These are phyloP conservation scores for Sugiyamaella xylanicola DNA, from an alignment of 1,139 yeast species.

Conservation along the genomic window DNA sequence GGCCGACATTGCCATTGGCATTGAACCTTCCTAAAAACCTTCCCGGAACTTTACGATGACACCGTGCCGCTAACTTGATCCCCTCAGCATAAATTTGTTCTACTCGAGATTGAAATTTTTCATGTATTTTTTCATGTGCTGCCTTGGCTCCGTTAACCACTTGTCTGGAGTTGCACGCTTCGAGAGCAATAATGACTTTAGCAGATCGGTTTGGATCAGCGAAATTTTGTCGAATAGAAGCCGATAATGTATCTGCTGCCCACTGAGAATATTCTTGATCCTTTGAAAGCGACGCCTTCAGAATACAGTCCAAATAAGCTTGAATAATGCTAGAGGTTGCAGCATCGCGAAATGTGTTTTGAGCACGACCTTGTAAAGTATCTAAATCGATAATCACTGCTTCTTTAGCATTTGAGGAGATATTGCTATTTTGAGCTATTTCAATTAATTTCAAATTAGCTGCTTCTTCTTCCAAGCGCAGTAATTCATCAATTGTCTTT, in stretches of 20 bases:
- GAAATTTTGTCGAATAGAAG: constrained; percentile 15
- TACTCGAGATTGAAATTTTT: constrained; percentile 69
- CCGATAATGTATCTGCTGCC: constrained; percentile 11
- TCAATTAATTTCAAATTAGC: constrained; percentile 42
- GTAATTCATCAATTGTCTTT: constrained; percentile 57
- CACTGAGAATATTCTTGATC: constrained; percentile 8
- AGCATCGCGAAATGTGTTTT: constrained; percentile 40
- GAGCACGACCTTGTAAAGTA: constrained; percentile 34
- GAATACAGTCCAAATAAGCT: constrained; percentile 11
- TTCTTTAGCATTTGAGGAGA: neutral
- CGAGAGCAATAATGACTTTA: constrained; percentile 58
- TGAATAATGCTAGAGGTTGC: constrained; percentile 56
- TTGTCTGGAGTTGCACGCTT: constrained; percentile 53
- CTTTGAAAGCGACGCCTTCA: constrained; percentile 9
- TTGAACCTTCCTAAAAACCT: constrained; percentile 21
- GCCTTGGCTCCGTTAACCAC: constrained; percentile 54
- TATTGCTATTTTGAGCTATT: constrained; percentile 23
- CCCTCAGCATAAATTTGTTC: constrained; percentile 69
- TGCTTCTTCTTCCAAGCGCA: constrained; percentile 50
- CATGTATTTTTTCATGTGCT: constrained; percentile 58
- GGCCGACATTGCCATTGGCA: constrained; percentile 16
- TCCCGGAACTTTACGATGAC: constrained; percentile 43
- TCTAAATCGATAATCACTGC: constrained; percentile 10
- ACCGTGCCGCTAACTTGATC: constrained; percentile 55
- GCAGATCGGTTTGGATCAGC: constrained; percentile 14